Evolutionary conservation across 441 rosid genomes (phyloP), one percentile per base, ranked within the genome.

Genomic region (Raphanus hybrid): DNA sequence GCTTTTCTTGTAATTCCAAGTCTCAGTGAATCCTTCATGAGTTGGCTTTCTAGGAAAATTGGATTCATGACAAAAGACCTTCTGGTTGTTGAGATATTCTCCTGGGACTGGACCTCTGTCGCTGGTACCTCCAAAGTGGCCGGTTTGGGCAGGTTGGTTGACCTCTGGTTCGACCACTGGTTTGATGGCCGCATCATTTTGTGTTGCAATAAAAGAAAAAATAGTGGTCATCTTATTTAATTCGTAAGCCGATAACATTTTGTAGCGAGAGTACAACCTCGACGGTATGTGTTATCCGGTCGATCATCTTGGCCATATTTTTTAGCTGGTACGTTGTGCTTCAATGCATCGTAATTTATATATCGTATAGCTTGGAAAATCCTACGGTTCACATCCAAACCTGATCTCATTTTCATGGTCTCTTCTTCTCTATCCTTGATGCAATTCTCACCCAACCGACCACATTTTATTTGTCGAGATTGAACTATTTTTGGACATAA

Each of bases 331-430:
- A 63, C 26, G 26, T 34, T 14, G 6, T 63, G 45, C 26, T 63
- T 63, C 45, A 63, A 8, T 34, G 67, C 67, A 63, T 63, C 67
- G 1, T 63, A 63, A 5, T 3, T 14, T 63, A 63, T 63, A 63
- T 63, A 63, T 34, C 45, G 15, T 12, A 3, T 5, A 4, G 64
- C 65, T 29, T 43, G 39, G 18, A 81, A 54, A 68, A n/a, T 69
- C 61, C 78, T 71, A 12, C 67, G 79, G n/a, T 50, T 74, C 29
- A 23, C 54, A 63, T 70, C 67, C 64, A 59, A 23, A 20, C 12
- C 12, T 37, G 5, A 34, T 52, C 7, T 58, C 60, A 59, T 43
- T 0, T 43, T 67, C 48, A 16, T 16, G 39, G 27, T 70, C 76
- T 29, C 69, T 39, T 52, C 23, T 62, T 59, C 76, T 35, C 34